Conservation (phyloP, 2,329 filamentous ascomycete species). For the Hypomyces perniciosus region DNA sequence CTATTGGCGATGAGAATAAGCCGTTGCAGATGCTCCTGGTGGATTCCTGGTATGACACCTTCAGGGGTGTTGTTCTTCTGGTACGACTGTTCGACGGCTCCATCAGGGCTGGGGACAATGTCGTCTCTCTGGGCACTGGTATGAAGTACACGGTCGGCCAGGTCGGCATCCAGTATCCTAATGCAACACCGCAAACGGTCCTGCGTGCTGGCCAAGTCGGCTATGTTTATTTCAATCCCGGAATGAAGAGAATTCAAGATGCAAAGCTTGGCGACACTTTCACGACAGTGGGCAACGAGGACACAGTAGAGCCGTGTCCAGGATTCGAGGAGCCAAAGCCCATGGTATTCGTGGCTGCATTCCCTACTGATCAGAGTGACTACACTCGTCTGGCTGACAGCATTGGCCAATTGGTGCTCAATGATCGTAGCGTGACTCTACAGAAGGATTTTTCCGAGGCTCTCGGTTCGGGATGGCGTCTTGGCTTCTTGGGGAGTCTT, state of each 20-base stretch:
- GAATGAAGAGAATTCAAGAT: slow-evolving; percentile 95
- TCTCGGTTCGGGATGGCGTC: slow-evolving; percentile 84
- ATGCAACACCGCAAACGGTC: slow-evolving; percentile 72
- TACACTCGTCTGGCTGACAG: slow-evolving; percentile 86
- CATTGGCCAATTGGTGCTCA: slow-evolving; percentile 87
- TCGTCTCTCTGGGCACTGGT: slow-evolving; percentile 84
- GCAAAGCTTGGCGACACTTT: slow-evolving; percentile 96
- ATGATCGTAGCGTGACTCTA: slow-evolving; percentile 89
- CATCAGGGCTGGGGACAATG: slow-evolving; percentile 72
- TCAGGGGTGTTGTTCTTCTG: slow-evolving; percentile 85
- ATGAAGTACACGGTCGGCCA: slow-evolving; percentile 91
- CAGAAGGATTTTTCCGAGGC: slow-evolving; percentile 94
- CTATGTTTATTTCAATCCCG: slow-evolving; percentile 95
- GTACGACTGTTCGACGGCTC: slow-evolving; percentile 88
- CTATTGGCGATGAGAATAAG: slow-evolving; percentile 64
- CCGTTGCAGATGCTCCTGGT: slow-evolving; percentile 82
- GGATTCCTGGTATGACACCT: slow-evolving; percentile 97
- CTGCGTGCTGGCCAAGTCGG: slow-evolving; percentile 91
- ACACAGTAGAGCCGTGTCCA: slow-evolving; percentile 70
- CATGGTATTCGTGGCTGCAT: slow-evolving; percentile 98
- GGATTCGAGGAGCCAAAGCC: slow-evolving; percentile 97
- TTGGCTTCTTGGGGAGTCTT: slow-evolving; percentile 92
- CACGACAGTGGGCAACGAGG: slow-evolving; percentile 73
- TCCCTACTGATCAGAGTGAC: slow-evolving; percentile 85
- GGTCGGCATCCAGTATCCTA: slow-evolving; percentile 92